Percentiles rank a stretch among this genome's conserved stretches.
Conservation (phyloP, 1,284 basidiomycete genomes). For the Rhodofomes roseus region DNA sequence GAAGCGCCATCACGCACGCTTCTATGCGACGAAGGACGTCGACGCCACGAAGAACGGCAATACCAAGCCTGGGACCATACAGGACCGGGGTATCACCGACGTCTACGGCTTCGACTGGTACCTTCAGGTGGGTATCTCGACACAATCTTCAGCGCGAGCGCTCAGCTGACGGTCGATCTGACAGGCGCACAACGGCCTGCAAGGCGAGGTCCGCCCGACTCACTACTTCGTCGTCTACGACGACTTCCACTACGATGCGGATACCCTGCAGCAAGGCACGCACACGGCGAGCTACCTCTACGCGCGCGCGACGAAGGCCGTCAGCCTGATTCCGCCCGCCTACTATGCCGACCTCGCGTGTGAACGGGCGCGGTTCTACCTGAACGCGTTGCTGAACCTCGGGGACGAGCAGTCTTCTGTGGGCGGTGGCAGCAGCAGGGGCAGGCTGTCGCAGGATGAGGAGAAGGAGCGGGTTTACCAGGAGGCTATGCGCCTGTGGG, state of each 20-base stretch:
- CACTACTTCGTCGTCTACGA: slow-evolving; percentile 77
- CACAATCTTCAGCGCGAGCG: not conserved
- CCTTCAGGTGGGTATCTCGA: slow-evolving; percentile 42
- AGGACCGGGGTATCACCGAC: slow-evolving; percentile 70
- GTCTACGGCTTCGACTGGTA: slow-evolving; percentile 77
- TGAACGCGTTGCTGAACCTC: slow-evolving; percentile 61
- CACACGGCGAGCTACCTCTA: slow-evolving; percentile 66
- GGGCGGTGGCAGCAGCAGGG: not conserved
- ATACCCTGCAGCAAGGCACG: slow-evolving; percentile 69
- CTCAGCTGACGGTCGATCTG: not conserved
- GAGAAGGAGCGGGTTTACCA: slow-evolving; percentile 27
- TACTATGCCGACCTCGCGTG: slow-evolving; percentile 79
- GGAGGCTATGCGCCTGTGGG: slow-evolving; percentile 55
- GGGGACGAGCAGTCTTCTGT: slow-evolving; percentile 20
- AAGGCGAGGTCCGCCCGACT: slow-evolving; percentile 65
- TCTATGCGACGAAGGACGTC: slow-evolving; percentile 49
- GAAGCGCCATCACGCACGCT: slow-evolving; percentile 75
- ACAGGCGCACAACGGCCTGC: slow-evolving; percentile 59
- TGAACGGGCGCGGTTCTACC: slow-evolving; percentile 66
- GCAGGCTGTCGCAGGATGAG: not conserved
- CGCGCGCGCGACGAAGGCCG: slow-evolving; percentile 73
- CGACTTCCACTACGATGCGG: slow-evolving; percentile 58
- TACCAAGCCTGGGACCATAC: slow-evolving; percentile 69
- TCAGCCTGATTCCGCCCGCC: slow-evolving; percentile 71
- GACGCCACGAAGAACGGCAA: slow-evolving; percentile 62